phyloP scores from a whole-genome alignment of 306 rosid genomes.

The Albizia julibrissin region DNA sequence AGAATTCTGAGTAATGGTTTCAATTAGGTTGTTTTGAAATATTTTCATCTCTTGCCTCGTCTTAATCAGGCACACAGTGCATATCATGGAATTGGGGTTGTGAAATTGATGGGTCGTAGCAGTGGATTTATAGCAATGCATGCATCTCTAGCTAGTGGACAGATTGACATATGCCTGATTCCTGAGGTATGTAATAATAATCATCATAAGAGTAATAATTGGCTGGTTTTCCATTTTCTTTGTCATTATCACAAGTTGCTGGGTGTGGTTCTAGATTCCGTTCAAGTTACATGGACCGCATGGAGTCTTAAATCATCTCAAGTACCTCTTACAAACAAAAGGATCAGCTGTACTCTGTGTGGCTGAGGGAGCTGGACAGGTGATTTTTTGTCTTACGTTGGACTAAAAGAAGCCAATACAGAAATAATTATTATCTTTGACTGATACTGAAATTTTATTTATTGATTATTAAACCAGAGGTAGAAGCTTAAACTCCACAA shows the following conservation, averaged over 20 bases:
- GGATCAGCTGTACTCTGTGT: slow-evolving; percentile 95
- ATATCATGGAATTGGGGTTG: slow-evolving; percentile 92
- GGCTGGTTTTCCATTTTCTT: slow-evolving; percentile 16
- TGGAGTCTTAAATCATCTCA: slow-evolving; percentile 84
- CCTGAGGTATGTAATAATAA: slow-evolving; percentile 75
- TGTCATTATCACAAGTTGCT: slow-evolving; percentile 16
- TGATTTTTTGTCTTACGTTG: slow-evolving; percentile 32
- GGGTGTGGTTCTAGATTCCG: slow-evolving; percentile 56
- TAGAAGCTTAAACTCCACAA: slow-evolving; percentile 27
- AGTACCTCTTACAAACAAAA: slow-evolving; percentile 81
- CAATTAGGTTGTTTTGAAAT: slow-evolving; percentile 25
- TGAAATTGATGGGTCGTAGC: slow-evolving; percentile 99
- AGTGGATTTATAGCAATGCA: slow-evolving; percentile 99
- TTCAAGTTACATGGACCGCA: slow-evolving; percentile 84
- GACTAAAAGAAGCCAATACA: background rate
- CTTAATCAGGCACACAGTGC: slow-evolving; percentile 91
- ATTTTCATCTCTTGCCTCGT: slow-evolving; percentile 29
- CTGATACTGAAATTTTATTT: slow-evolving; percentile 12
- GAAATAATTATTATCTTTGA: background rate
- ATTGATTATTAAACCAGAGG: background rate
- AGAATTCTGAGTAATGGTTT: slow-evolving; percentile 14
- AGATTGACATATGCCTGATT: slow-evolving; percentile 88
- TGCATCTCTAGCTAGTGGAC: slow-evolving; percentile 94
- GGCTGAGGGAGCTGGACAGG: slow-evolving; percentile 99
- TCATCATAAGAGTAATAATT: background rate